A percentile compares a stretch with the other conserved stretches of the same genome.
These are phyloP conservation scores for Trypanosoma mega DNA, from an alignment of 208 protist genomes.

Conservation along the genomic window DNA sequence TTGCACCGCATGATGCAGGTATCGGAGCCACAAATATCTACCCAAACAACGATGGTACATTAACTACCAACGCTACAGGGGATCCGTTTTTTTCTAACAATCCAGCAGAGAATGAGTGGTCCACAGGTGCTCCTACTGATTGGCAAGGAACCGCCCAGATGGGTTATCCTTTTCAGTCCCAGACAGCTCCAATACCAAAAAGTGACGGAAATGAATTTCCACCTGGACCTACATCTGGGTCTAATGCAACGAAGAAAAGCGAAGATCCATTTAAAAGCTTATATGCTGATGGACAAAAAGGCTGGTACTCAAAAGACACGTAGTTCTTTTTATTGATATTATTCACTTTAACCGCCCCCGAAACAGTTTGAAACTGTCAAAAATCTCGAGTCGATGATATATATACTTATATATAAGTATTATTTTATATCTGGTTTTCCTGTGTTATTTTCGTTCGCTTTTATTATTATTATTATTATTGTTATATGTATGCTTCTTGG, in stretches of 20 bases:
- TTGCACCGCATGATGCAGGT: not conserved
- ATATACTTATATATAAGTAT: not conserved
- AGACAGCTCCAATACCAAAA: not conserved
- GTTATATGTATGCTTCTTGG: too few relatives aligned
- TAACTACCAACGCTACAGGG: not conserved
- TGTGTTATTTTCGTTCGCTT: not conserved
- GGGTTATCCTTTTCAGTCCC: not conserved
- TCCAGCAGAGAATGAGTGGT: constrained; percentile 18
- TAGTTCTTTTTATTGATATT: not conserved
- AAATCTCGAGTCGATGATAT: not conserved
- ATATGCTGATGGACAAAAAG: constrained; percentile 32
- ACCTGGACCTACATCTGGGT: too few relatives aligned
- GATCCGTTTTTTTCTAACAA: not conserved
- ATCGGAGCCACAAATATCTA: not conserved
- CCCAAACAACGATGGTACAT: not conserved
- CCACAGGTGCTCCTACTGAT: constrained; percentile 22
- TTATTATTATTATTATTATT: too few relatives aligned
- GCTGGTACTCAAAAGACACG: constrained; percentile 23
- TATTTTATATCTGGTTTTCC: not conserved
- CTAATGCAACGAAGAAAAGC: constrained; percentile 16
- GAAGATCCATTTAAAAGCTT: constrained; percentile 53
- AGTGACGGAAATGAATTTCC: too few relatives aligned
- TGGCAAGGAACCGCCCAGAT: constrained; percentile 15
- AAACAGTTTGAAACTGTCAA: too few relatives aligned
- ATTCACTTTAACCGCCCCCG: not conserved